Percentiles rank a stretch among this genome's conserved stretches.
phyloP scores from a whole-genome alignment of 148 eudicot species.

The Limonium bicolor region DNA sequence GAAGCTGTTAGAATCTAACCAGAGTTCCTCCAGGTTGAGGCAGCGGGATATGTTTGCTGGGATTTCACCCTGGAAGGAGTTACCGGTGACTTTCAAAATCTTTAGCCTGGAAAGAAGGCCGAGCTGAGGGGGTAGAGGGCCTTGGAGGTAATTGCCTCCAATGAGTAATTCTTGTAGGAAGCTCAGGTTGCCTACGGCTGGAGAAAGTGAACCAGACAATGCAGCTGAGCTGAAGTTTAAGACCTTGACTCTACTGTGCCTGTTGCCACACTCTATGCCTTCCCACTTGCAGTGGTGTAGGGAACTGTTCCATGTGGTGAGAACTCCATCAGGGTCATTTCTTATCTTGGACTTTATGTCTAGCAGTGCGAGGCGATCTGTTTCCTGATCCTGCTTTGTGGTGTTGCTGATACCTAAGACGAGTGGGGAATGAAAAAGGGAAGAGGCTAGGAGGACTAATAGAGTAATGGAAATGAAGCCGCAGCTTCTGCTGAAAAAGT shows the following conservation, averaged over 20 bases:
- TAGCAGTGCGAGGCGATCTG: conserved; percentile 19
- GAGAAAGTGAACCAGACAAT: conserved; percentile 19
- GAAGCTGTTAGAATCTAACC: conserved; percentile 1
- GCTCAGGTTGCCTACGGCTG: conserved; percentile 29
- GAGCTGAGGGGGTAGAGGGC: conserved; percentile 20
- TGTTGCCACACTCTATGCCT: conserved; percentile 23
- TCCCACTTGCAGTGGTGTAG: conserved; percentile 24
- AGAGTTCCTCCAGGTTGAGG: conserved; percentile 8
- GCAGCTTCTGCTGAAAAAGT: too few species aligned
- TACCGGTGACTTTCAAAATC: conserved; percentile 4
- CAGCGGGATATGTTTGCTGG: conserved; percentile 21
- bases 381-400: too few species aligned
- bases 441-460: too few species aligned
- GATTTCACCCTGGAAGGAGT: conserved; percentile 16
- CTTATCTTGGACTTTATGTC: conserved; percentile 17
- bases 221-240: conserved; percentile 7
- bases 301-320: conserved; percentile 31
- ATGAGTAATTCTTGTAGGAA: conserved; percentile 12
- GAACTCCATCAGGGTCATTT: conserved; percentile 5
- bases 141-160: conserved; percentile 11
- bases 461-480: too few species aligned
- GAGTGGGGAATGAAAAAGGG: too few species aligned
- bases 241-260: conserved; percentile 9
- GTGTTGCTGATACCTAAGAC: too few species aligned
- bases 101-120: conserved; percentile 14